Base-by-base conservation (phyloP, 257 asterid genomes). In the Nicotiana tabacum region DNA sequence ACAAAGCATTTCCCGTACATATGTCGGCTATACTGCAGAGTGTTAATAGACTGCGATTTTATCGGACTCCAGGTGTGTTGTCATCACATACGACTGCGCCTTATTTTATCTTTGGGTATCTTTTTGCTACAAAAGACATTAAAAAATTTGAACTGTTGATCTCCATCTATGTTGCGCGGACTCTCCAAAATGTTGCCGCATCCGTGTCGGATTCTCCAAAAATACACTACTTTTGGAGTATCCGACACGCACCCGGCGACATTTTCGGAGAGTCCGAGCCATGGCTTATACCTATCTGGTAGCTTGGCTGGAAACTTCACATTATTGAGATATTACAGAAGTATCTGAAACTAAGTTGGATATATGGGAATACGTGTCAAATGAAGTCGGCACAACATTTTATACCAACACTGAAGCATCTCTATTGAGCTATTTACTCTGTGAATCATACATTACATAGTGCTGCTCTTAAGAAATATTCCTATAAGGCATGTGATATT, bases 21-120 rank as follows among this genome's bases (percentile, higher is more conserved):
- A 91, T 94, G 98, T 96, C 99, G 74, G 98, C 97, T 81, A 88
- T 96, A 83, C 89, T 96, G 87, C 98, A 96, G 83, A 92, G 98
- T 86, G 98, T 96, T 66, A 92, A 93, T 87, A 89, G 87, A 83
- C 92, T 96, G 87, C 95, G 97, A 86, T 94, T 93, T 86, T 96
- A 94, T 80, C 90, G 97, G 89, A 83, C 85, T 86, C 87, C 98
- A 91, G 99, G 99, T 96, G 94, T 87, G 98, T 84, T 87, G 72
- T 79, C 87, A 48, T 82, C 78, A 57, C 90, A 82, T 77, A 30
- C 82, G 39, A 51, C 83, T 85, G 77, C 83, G 30, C 64, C 64
- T 27, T 85, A 58, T 35, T 56, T 2, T 66, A 32, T 55, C 60
- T 18, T 48, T 65, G 33, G 67, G 62, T 16, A 61, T 74, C 65